Evolutionary conservation across 768 basidiomycete species (phyloP), one percentile per base, ranked within the genome.

Genomic region (Punctularia strigosozonata): DNA sequence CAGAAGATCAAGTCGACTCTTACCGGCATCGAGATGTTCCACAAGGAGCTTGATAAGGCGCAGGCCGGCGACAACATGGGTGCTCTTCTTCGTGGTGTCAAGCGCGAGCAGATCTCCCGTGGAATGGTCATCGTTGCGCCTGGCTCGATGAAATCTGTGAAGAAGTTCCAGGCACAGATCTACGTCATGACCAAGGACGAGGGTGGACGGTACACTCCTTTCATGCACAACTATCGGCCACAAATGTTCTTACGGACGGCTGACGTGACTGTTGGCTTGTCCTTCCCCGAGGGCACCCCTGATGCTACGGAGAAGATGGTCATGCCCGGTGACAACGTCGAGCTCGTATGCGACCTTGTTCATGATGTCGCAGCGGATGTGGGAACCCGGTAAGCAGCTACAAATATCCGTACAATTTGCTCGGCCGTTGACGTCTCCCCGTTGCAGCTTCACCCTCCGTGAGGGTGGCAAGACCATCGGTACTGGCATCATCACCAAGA

Each of bases 11-110:
- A 92, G 73, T 92, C 94, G 12, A 94, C 82, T 10, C 68, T 99
- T 40, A 99, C 91, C 52, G 95, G 95, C 51, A 87, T 92, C 56
- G 94, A 97, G 64, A 97, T 95, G 89, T 98, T 98, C 80, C 94
- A 95, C 73, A 97, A 95, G 69, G 95, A 99, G 65, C 77, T 99
- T 40, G 95, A 99, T 25, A 79, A 91, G 40, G 92, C 88, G 43
- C 88, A 98, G 62, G 94, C 95, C 45, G 95, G 95, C 51, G 95
- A 99, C 64, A 98, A 98, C 71, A 97, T 98, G 89, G 95, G 95
- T 49, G 86, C 83, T 40, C 71, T 99, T 25, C 79, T 99, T 33
- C 89, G 95, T 60, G 92, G 95, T 56, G 68, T 97, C 60, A 98
- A 98, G 66, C 83, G 94, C 46, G 95, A 98, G 56, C 90, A 98